Conservation (phyloP, 768 basidiomycete genomes). For the Kwoniella dendrophila region DNA sequence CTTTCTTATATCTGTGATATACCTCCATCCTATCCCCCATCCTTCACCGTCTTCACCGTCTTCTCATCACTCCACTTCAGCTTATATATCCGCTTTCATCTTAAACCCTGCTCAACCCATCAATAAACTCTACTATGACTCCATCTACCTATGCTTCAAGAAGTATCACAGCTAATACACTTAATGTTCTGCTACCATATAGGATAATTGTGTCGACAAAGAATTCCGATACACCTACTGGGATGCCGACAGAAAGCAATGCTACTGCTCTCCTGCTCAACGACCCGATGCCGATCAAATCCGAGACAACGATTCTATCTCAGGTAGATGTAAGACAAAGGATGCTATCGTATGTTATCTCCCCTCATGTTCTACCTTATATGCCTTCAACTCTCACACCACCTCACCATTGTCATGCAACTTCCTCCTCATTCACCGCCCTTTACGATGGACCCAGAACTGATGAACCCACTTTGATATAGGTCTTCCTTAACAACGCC, state of each 20-base stretch:
- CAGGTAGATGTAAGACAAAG: constrained; percentile 7
- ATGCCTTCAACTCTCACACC: not conserved
- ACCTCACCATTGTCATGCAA: no score
- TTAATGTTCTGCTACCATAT: not conserved
- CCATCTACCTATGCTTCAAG: not conserved
- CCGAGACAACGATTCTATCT: constrained; percentile 9
- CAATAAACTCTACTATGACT: not conserved
- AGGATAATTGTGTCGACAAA: constrained; percentile 15
- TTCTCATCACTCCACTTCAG: not conserved
- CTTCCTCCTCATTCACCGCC: not conserved
- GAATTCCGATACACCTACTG: constrained; percentile 19
- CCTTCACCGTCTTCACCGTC: not conserved
- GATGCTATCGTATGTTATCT: constrained; percentile 14
- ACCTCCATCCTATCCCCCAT: not conserved
- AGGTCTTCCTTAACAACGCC: constrained; percentile 22
- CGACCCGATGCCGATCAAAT: constrained; percentile 22
- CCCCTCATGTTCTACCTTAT: not conserved
- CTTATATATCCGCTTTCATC: not conserved
- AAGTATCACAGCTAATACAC: not conserved
- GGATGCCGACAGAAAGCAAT: constrained; percentile 18
- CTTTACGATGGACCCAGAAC: not conserved
- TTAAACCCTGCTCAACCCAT: no score
- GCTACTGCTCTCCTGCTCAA: constrained; percentile 22
- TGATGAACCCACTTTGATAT: not conserved
- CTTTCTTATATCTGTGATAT: not conserved